Evolutionary conservation across 768 basidiomycete species (phyloP), one percentile per base, ranked within the genome.

Genomic region (Kondoa malvinella): DNA sequence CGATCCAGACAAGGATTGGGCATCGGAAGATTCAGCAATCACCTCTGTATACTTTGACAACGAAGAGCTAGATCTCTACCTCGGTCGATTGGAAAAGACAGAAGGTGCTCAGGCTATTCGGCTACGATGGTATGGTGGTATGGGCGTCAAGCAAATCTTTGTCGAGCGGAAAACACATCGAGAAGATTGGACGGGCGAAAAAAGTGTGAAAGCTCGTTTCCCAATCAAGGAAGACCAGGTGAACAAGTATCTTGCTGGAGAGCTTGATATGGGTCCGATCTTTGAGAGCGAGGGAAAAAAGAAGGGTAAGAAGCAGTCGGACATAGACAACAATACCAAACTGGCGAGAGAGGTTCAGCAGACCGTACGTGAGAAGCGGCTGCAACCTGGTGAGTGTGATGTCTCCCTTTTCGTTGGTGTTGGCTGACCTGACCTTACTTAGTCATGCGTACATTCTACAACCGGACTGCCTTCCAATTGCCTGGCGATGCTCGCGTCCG

Each of bases 131-230:
- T 99, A 99, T 75, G 95, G 95, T 14, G 92, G 90, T 75, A 83
- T 84, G 67, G 81, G 84, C 64, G 72, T 71, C 60, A 74, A 75
- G 70, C 67, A 67, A 33, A 73, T 75, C 69, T 73, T 72, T 31
- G 73, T 73, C 60, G 80, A 81, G 74, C 77, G 80, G 57, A 81
- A 81, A 69, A 81, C 81, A 0, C 81, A 99, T 76, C 84, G 92
- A 66, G 95, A 99, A 78, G 95, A 99, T 75, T 99, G 95, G 95
- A 97, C 94, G 0, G 95, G 95, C 34, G 94, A 99, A 77, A 96
- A 96, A 78, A 92, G 89, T 12, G 92, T 97, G 75, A 99, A 96
- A 78, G 88, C 92, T 16, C 87, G 92, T 14, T 96, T 97, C 79
- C 85, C 89, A 1, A 86, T 99, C 76, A 92, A 94, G 76, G 94